A percentile compares a stretch with the other conserved stretches of the same genome.
Evolutionary conservation across 352 stramenopile genomes (phyloP).

Genomic region (Phytophthora europaea): DNA sequence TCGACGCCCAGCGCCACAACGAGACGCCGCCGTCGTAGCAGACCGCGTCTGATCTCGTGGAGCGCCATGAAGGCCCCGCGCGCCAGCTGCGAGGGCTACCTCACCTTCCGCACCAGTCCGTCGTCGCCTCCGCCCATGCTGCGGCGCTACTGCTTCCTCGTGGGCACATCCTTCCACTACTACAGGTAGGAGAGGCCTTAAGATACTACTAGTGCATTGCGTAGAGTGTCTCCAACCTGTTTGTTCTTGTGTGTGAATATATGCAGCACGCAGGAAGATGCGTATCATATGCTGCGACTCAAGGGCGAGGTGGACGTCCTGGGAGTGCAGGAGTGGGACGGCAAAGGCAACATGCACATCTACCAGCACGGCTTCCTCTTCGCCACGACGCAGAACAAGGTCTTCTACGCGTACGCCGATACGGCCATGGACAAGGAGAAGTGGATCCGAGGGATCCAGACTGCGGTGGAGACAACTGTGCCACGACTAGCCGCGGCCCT

Average conservation of each 20-base stretch:
- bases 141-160: slow-evolving; percentile 89
- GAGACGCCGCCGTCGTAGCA: slow-evolving; percentile 29
- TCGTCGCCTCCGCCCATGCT: slow-evolving; percentile 90
- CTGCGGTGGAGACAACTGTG: slow-evolving; percentile 85
- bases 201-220: slow-evolving; percentile 10
- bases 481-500: slow-evolving; percentile 63
- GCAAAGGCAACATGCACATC: slow-evolving; percentile 93
- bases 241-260: slow-evolving; percentile 10
- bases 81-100: slow-evolving; percentile 86
- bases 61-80: slow-evolving; percentile 84
- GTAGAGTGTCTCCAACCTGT: neutral
- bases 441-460: slow-evolving; percentile 91
- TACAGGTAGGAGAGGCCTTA: slow-evolving; percentile 52
- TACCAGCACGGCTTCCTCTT: slow-evolving; percentile 92
- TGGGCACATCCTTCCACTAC: slow-evolving; percentile 90
- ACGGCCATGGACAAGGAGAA: slow-evolving; percentile 92
- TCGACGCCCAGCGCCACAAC: slow-evolving; percentile 35
- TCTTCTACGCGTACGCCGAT: slow-evolving; percentile 91
- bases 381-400: slow-evolving; percentile 89
- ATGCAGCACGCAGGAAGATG: slow-evolving; percentile 91
- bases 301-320: slow-evolving; percentile 91
- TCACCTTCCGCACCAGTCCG: slow-evolving; percentile 89
- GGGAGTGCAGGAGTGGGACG: slow-evolving; percentile 92
- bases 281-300: slow-evolving; percentile 89
- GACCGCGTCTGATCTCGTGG: slow-evolving; percentile 46